Evolutionary conservation across 116 monocot genomes (phyloP), one percentile per base, ranked within the genome.

Genomic region (Cymodocea nodosa): DNA sequence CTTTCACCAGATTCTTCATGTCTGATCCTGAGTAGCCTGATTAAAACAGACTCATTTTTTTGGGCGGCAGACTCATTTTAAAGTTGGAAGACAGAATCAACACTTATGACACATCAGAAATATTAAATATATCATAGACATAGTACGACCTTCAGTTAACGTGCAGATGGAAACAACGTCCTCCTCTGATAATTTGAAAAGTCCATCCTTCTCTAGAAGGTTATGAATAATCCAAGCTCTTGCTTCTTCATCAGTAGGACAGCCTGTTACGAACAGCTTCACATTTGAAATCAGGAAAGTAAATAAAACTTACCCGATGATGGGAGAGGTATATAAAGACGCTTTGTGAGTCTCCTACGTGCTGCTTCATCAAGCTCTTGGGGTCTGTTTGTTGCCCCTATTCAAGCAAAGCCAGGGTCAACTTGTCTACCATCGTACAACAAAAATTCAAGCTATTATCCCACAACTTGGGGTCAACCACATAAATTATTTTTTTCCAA

Each of bases 311-410:
- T 64, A 87, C 95, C 87, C 73, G 81, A 79, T 15, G 90, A 95
- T 64, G 95, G 95, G n/a, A 95, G 95, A 72, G 90, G 95, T 71
- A 95, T 95, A 62, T 95, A 95, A 62, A 95, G 78, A 56, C 90
- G 79, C 67, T 90, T 85, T 51, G 95, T 87, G 40, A 90, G 82
- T 63, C 90, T 70, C 66, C 95, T 87, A 18, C 90, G 82, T 52
- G 95, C 95, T 53, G 95, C 95, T 81, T 95, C 95, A 79, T 95
- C 95, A 62, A 95, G 85, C 60, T 95, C 95, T 59, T 95, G 95
- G 36, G 95, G 95, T 72, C 95, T 79, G 73, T 95, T 95, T 52
- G 95, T 95, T 37, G 90, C 95, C 59, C 95, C 95, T 95, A 20
- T 62, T 50, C 48, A 48, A 61, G n/a, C 59, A 61, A 61, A 61